These are phyloP conservation scores for Apophysomyces ossiformis DNA, from an alignment of 371 early-diverging fungal species.

Conservation along the genomic window DNA sequence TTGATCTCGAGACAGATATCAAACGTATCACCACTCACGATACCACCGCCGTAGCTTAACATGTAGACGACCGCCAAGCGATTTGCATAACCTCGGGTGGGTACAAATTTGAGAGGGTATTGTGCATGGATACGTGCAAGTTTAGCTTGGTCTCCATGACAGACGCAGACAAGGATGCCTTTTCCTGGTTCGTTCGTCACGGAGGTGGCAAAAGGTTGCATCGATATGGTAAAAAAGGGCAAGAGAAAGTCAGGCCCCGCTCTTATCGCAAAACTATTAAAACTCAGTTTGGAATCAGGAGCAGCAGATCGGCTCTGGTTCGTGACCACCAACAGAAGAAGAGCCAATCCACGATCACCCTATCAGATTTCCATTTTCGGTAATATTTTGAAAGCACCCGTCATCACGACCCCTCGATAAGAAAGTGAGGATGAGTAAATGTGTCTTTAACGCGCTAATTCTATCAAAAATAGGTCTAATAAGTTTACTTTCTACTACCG, in stretches of 20 bases:
- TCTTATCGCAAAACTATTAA: not conserved
- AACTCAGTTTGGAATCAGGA: too few species aligned
- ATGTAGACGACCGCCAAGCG: slow-evolving; percentile 55
- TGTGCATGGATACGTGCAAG: slow-evolving; percentile 52
- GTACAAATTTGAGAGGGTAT: slow-evolving; percentile 55
- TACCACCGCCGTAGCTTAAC: slow-evolving; percentile 80
- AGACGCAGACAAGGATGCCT: slow-evolving; percentile 43
- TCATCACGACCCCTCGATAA: too few species aligned
- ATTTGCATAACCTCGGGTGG: slow-evolving; percentile 44
- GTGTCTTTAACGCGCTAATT: too few species aligned
- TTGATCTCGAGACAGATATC: slow-evolving; percentile 51
- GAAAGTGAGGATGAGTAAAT: too few species aligned
- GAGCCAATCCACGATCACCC: too few species aligned
- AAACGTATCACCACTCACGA: slow-evolving; percentile 74
- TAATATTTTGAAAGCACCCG: too few species aligned
- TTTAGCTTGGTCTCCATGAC: slow-evolving; percentile 32
- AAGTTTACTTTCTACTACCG: too few species aligned
- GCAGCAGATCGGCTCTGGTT: too few species aligned
- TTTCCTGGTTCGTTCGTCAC: slow-evolving; percentile 39
- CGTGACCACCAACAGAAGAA: too few species aligned
- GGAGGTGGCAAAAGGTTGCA: slow-evolving; percentile 21
- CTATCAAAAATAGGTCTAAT: too few species aligned
- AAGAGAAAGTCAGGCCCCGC: slow-evolving; percentile 12
- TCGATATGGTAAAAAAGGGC: slow-evolving; percentile 2
- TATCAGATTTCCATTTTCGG: too few species aligned